Conservation (phyloP, 139 green algal species). For the Chlorella vulgaris region DNA sequence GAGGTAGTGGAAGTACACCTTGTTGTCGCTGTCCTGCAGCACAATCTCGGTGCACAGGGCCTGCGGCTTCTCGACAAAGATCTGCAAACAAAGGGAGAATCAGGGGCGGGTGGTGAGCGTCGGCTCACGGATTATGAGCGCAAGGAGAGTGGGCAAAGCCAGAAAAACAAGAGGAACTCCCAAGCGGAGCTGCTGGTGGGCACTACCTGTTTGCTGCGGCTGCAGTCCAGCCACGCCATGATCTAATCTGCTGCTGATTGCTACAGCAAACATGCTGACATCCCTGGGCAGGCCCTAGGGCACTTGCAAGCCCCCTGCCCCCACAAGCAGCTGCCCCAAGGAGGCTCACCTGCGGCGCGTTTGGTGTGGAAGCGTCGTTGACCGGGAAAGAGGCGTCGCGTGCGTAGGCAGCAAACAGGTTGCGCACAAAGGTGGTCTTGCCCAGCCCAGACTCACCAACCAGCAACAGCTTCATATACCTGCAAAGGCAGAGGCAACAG, state of each 20-base stretch:
- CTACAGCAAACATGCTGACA: no score
- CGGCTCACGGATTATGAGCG: no score
- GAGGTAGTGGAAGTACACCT: slow-evolving; percentile 32
- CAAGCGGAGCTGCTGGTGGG: no score
- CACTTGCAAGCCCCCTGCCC: no score
- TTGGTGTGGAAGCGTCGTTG: slow-evolving; percentile 34
- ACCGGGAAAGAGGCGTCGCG: slow-evolving; percentile 47
- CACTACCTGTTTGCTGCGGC: no score
- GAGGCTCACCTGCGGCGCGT: slow-evolving; percentile 12
- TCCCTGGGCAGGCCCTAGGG: no score
- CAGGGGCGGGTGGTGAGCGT: no score
- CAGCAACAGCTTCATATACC: slow-evolving; percentile 66
- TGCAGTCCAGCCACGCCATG: no score
- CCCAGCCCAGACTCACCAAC: slow-evolving; percentile 57
- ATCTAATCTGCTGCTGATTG: no score
- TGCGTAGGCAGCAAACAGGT: slow-evolving; percentile 60
- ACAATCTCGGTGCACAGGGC: slow-evolving; percentile 26
- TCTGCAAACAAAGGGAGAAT: background rate
- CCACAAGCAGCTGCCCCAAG: background rate
- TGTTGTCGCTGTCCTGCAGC: slow-evolving; percentile 22
- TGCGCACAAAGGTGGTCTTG: slow-evolving; percentile 64
- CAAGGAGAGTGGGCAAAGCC: background rate
- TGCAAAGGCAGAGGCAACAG: background rate
- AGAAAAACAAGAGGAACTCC: no score
- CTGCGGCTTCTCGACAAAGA: slow-evolving; percentile 20